These are phyloP conservation scores for Tulasnella sp. DNA, from an alignment of 768 basidiomycete genomes.

Conservation along the genomic window DNA sequence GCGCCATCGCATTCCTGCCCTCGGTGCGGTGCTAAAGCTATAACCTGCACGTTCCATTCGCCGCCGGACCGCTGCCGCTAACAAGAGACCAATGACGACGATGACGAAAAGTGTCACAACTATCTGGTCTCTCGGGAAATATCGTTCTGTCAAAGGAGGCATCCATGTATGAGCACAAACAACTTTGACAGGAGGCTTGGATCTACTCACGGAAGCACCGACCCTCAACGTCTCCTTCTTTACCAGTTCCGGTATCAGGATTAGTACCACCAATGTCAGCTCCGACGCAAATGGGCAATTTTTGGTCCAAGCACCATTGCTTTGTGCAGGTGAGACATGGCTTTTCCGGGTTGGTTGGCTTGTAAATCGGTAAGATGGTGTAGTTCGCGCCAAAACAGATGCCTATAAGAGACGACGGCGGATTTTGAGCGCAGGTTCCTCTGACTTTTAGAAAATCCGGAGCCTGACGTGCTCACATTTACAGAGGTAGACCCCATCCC, in stretches of 20 bases:
- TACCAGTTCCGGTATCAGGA: conserved; percentile 89
- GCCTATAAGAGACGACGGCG: conserved; percentile 46
- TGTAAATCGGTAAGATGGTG: conserved; percentile 73
- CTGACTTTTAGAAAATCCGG: background rate
- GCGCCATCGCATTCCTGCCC: conserved; percentile 70
- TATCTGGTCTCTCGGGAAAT: conserved; percentile 91
- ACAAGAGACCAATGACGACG: conserved; percentile 77
- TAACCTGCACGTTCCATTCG: conserved; percentile 50
- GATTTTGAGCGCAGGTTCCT: background rate
- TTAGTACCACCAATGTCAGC: conserved; percentile 81
- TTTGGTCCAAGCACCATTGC: conserved; percentile 93
- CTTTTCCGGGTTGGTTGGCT: conserved; percentile 79
- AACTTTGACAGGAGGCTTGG: conserved; percentile 73
- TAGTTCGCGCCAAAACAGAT: conserved; percentile 89
- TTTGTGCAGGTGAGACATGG: conserved; percentile 92
- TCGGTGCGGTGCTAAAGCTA: conserved; percentile 46
- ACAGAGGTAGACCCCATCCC: conserved; percentile 89
- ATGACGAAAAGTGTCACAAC: conserved; percentile 88
- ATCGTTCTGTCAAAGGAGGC: conserved; percentile 58
- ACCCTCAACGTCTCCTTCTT: conserved; percentile 93
- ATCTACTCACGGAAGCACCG: conserved; percentile 82
- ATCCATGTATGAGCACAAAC: conserved; percentile 31
- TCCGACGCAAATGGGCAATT: conserved; percentile 74
- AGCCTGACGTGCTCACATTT: conserved; percentile 57
- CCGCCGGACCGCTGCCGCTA: conserved; percentile 79